Evolutionary conservation across 1,284 basidiomycete genomes (phyloP), one percentile per base, ranked within the genome.

Genomic region (Fomitopsis pinicola): DNA sequence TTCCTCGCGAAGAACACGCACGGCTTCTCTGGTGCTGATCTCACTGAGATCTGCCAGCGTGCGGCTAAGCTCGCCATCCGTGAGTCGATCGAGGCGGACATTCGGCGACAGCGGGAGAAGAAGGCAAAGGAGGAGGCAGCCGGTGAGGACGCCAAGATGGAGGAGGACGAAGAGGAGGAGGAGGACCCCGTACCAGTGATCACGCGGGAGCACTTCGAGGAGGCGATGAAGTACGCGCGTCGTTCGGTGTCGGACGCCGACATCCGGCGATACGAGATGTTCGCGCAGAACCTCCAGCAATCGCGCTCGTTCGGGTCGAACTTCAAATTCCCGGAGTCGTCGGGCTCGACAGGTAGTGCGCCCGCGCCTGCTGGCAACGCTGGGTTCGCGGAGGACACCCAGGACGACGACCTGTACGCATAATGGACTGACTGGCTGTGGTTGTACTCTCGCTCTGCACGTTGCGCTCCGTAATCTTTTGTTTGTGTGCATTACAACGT

Each of bases 21-120:
- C 71, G 97, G 97, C 17, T 99, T 94, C 88, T 98, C 97, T 71
- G 97, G 97, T 88, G 97, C 97, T 62, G 97, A 99, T 86, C 80
- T 99, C 67, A 97, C 97, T 14, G 97, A 99, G 77, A 97, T 99
- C 71, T 99, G 97, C 74, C 96, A 99, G 78, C 89, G 97, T 64
- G 92, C 97, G 10, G 97, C 95, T 64, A 99, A 99, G 81, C 82
- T 98, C 55, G 95, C 95, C 1, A 97, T 99, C 73, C 87, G 97
- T 48, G 94, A 92, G 74, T 92, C 89, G 65, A 99, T 99, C 71
- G 96, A 98, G 72, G 79, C 92, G 6, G 97, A 99, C 75, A 92
- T 99, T 72, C 83, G 89, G 67, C 80, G 75, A 63, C 85, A 89
- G 56, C 82, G 92, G 58, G 97, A 95, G 75, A 90, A 86, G 78